A percentile compares a stretch with the other conserved stretches of the same genome.
Conservation (phyloP, 495 filamentous ascomycete species). For the Durotheca rogersii region DNA sequence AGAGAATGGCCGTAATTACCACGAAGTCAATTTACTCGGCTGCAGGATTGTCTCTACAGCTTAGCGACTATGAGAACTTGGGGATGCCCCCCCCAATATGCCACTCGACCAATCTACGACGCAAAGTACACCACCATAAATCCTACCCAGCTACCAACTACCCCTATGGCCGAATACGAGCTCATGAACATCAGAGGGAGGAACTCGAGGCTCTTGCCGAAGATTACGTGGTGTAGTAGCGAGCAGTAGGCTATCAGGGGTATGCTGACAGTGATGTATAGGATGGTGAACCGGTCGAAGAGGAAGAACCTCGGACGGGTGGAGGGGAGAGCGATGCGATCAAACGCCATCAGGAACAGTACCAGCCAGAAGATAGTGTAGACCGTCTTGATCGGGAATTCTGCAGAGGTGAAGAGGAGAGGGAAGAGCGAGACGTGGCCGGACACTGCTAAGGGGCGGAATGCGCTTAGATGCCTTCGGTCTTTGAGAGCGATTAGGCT, state of each 20-base stretch:
- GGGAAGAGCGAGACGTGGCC: slow-evolving; percentile 96
- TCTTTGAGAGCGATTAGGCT: slow-evolving; percentile 91
- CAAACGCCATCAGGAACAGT: slow-evolving; percentile 81
- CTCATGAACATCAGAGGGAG: slow-evolving; percentile 96
- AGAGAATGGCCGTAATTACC: too few relatives aligned
- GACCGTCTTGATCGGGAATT: slow-evolving; percentile 88
- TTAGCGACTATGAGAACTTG: background rate
- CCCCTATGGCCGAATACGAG: slow-evolving; percentile 91
- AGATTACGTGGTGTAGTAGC: slow-evolving; percentile 75
- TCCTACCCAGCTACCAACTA: slow-evolving; percentile 93
- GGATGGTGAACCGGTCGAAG: slow-evolving; percentile 82
- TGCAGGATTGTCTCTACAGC: slow-evolving; percentile 12
- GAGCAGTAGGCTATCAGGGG: slow-evolving; percentile 89
- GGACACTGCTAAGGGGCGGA: slow-evolving; percentile 85
- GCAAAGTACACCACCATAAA: slow-evolving; percentile 93
- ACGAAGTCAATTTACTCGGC: slow-evolving; percentile 10
- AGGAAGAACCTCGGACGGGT: slow-evolving; percentile 74
- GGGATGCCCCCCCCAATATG: background rate
- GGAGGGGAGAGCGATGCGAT: slow-evolving; percentile 80
- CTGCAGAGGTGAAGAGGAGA: slow-evolving; percentile 83
- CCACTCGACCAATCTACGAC: slow-evolving; percentile 43
- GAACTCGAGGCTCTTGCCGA: slow-evolving; percentile 84
- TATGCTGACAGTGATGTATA: slow-evolving; percentile 85
- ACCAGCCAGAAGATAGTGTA: slow-evolving; percentile 94
- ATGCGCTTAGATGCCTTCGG: slow-evolving; percentile 86